Evolutionary conservation across 1,284 basidiomycete genomes (phyloP).

Genomic region (Ganoderma boninense): DNA sequence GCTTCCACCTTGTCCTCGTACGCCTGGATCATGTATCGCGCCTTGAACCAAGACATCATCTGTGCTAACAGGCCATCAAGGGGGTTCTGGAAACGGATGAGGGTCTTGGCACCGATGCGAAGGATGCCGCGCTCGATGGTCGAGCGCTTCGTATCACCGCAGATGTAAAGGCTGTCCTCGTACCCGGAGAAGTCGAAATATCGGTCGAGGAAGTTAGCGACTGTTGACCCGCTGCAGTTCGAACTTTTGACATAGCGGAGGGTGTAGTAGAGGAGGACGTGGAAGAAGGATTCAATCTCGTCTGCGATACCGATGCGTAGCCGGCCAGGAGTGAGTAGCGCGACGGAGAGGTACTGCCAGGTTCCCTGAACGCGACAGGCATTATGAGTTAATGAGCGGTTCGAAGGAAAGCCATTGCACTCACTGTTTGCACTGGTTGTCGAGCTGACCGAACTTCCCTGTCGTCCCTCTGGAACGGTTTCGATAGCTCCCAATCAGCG

Average conservation of each 20-base stretch:
- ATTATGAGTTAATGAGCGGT: not conserved
- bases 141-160: not conserved
- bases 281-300: slow-evolving; percentile 3
- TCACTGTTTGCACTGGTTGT: not conserved
- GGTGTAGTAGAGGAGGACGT: slow-evolving; percentile 1
- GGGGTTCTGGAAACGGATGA: not conserved
- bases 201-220: not conserved
- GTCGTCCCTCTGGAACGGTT: not conserved
- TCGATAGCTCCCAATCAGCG: slow-evolving; percentile 11
- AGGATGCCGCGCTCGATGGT: not conserved
- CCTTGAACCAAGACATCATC: slow-evolving; percentile 3
- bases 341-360: not conserved
- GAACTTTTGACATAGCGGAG: not conserved
- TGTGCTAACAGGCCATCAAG: not conserved
- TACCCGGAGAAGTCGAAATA: not conserved
- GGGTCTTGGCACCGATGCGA: not conserved
- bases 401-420: not conserved
- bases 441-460: not conserved
- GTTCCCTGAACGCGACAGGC: not conserved
- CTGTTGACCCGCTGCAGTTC: not conserved
- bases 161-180: not conserved
- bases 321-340: not conserved
- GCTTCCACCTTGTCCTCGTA: not conserved
- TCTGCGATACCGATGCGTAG: not conserved
- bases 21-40: not conserved